Percentiles rank a stretch among this genome's conserved stretches.
Evolutionary conservation across 495 filamentous ascomycete species (phyloP).

Genomic region (Penicillium angulare): DNA sequence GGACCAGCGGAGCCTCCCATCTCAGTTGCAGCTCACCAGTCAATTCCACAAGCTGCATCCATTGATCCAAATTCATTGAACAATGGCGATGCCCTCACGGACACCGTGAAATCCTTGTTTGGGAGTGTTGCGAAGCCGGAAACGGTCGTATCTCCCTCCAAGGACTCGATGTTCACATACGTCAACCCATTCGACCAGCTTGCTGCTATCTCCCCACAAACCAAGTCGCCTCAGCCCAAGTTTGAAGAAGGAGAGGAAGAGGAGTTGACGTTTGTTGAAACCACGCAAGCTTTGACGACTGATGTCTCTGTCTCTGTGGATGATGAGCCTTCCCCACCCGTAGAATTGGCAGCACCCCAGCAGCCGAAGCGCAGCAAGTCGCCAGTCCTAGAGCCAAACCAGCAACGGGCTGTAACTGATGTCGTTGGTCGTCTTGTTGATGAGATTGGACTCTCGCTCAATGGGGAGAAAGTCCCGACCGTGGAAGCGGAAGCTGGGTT

Average conservation of each 20-base stretch:
- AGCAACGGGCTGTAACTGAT: constrained; percentile 66
- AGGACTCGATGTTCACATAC: constrained; percentile 65
- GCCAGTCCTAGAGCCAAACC: constrained; percentile 32
- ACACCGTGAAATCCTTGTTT: constrained; percentile 11
- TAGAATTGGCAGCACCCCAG: constrained; percentile 1
- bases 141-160: constrained; percentile 31
- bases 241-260: too few relatives aligned
- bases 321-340: constrained; percentile 13
- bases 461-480: constrained; percentile 60
- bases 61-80: constrained; percentile 9
- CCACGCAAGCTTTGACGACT: constrained; percentile 23
- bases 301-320: constrained; percentile 20
- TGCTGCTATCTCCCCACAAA: constrained; percentile 65
- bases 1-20: constrained; percentile 16
- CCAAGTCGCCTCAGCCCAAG: constrained; percentile 44
- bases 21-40: constrained; percentile 7
- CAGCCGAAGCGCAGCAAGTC: constrained; percentile 29
- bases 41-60: not conserved
- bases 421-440: constrained; percentile 67
- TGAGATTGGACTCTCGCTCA: constrained; percentile 66
- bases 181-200: constrained; percentile 79
- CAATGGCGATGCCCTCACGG: constrained; percentile 15
- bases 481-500: constrained; percentile 26
- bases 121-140: constrained; percentile 26
- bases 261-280: constrained; percentile 35